A percentile compares a stretch with the other conserved stretches of the same genome.
phyloP scores from a whole-genome alignment of 495 filamentous ascomycete genomes.

The Gamarada debralockiae region DNA sequence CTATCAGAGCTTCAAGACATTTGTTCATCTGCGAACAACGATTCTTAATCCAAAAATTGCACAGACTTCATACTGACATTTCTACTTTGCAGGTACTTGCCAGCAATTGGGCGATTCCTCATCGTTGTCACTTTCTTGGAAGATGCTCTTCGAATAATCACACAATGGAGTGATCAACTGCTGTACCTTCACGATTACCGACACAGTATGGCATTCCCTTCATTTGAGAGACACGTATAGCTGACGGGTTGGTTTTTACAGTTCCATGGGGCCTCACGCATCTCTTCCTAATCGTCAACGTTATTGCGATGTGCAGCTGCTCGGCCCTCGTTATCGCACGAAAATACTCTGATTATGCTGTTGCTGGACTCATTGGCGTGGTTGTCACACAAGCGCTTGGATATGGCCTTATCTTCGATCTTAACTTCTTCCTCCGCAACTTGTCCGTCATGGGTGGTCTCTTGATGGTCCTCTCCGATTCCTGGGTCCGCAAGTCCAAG shows the following conservation, averaged over 20 bases:
- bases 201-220: conserved; percentile 63
- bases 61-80: neutral
- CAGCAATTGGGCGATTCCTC: conserved; percentile 91
- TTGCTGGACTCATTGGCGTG: conserved; percentile 82
- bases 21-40: conserved; percentile 1
- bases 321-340: conserved; percentile 85
- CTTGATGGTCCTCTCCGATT: conserved; percentile 96
- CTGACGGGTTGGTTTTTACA: conserved; percentile 32
- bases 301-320: conserved; percentile 81
- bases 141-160: conserved; percentile 92
- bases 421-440: conserved; percentile 99
- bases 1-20: neutral
- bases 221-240: neutral
- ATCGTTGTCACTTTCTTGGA: conserved; percentile 99
- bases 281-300: conserved; percentile 87
- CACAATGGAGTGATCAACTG: conserved; percentile 97
- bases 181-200: conserved; percentile 89
- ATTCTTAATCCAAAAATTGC: neutral
- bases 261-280: conserved; percentile 90
- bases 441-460: conserved; percentile 94
- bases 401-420: conserved; percentile 97
- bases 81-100: conserved; percentile 66
- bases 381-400: conserved; percentile 95
- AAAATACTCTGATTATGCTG: conserved; percentile 88
- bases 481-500: conserved; percentile 96